Evolutionary conservation across 257 asterid genomes (phyloP), one percentile per base, ranked within the genome.

Genomic region (Penstemon newberryi): DNA sequence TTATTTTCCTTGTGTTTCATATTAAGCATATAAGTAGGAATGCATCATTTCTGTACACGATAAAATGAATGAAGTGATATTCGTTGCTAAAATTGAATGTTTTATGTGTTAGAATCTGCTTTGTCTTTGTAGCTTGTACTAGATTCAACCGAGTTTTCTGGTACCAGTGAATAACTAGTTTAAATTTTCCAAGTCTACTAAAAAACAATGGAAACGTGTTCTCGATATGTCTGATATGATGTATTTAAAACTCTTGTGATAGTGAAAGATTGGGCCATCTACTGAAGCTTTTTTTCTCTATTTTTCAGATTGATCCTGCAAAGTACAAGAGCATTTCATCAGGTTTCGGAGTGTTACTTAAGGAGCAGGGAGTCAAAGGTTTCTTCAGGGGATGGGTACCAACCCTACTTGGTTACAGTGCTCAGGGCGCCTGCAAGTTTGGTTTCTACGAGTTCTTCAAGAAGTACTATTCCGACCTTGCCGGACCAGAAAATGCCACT

Each of bases 381-480:
- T 85, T 85, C 76, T 85, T 82, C 61, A 80, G 86, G 70, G 91
- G 88, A 68, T 82, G 88, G 88, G 86, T 85, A 58, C 91, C 88
- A 37, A 82, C 88, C 52, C 77, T 85, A 60, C 71, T 85, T 41
- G 91, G 91, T 44, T 82, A 82, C 80, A 82, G 91, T 73, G 91
- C 88, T 59, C 91, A 82, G 84, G 91, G 91, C 52, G 91, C 91
- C 49, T 74, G 91, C 84, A 85, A 85, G 77, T 82, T 85, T 38
- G 91, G 88, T 46, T 85, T 85, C 71, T 85, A 85, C 43, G 88
- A 85, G 12, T 85, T 76, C 74, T 85, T 85, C 82, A 85, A 85
- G 80, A 85, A 85, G 81, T 82, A 82, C 73, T 82, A 85, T 63
- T 78, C 84, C 40, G 87, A 85, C 67, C 66, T 82, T 63, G 90